Evolutionary conservation across 495 filamentous ascomycete genomes (phyloP), one percentile per base, ranked within the genome.

Genomic region (Neurospora sp.): DNA sequence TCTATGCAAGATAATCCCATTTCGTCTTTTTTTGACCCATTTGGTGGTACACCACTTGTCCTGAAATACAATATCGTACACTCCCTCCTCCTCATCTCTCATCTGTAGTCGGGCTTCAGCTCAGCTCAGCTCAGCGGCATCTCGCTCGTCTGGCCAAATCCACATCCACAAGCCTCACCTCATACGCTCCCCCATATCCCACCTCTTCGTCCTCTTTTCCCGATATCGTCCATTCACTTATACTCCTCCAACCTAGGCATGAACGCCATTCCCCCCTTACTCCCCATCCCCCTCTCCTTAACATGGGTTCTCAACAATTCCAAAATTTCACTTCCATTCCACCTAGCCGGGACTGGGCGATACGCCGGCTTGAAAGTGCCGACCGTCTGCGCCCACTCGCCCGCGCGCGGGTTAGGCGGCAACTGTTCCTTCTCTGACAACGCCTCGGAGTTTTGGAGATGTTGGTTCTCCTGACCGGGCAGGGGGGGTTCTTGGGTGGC

Each of bases 381-480:
- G 14, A 97, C 87, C 0, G 96, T 99, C 87, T 98, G 96, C 75
- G 92, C 93, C 96, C 96, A 99, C 85, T 98, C 96, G 70, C 94
- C 96, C 27, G 82, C 71, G 11, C 78, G 76, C 16, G 79, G 79
- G 27, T 66, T 40, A 31, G 69, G 35, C 1, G 72, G 37, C 44
- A 74, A 70, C 3, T 14, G n/a, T 18, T 69, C 46, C 48, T 44
- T 41, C 31, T 72, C 42, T 1, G 54, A 9, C 1, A 59, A 12
- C 1, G 48, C 48, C 1, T 59, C 48, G 1, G 8, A 12, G 20
- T 59, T 27, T 2, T 66, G 6, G 0, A 66, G 27, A 0, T 66
- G 54, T 66, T 54, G 74, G 66, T 5, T 75, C 73, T 70, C 73
- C 74, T 1, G 72, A 46, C 44, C 77, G 20, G 79, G 87, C 0